These are phyloP conservation scores for Candida montana DNA, from an alignment of 805 yeast species.

Conservation along the genomic window DNA sequence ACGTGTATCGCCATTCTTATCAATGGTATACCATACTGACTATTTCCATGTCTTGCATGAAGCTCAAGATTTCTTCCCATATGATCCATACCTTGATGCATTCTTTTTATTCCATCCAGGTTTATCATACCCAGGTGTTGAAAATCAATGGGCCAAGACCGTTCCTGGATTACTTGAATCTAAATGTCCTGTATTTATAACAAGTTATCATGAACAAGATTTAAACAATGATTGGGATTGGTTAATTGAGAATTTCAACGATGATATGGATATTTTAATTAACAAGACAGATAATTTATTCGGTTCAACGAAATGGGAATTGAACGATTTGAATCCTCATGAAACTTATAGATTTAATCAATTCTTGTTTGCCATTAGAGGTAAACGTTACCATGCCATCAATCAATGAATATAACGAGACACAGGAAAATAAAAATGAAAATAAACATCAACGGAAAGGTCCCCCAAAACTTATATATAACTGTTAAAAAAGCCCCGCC, in stretches of 20 bases:
- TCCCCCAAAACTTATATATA: slow-evolving; percentile 43
- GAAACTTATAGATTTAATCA: slow-evolving; percentile 92
- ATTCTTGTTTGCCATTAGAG: slow-evolving; percentile 86
- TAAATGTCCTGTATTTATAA: slow-evolving; percentile 86
- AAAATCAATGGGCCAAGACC: slow-evolving; percentile 78
- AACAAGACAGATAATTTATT: slow-evolving; percentile 68
- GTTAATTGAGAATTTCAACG: slow-evolving; percentile 57
- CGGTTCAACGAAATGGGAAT: slow-evolving; percentile 89
- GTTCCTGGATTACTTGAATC: slow-evolving; percentile 85
- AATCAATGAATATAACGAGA: slow-evolving; percentile 29
- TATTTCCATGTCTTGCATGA: slow-evolving; percentile 89
- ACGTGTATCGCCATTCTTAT: slow-evolving; percentile 67
- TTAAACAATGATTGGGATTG: slow-evolving; percentile 64
- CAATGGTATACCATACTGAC: slow-evolving; percentile 79
- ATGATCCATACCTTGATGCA: slow-evolving; percentile 91
- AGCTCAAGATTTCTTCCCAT: slow-evolving; percentile 93
- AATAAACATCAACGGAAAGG: too few relatives aligned
- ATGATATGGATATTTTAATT: slow-evolving; percentile 78
- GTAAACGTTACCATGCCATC: slow-evolving; percentile 92
- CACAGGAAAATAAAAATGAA: too few relatives aligned
- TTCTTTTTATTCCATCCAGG: slow-evolving; percentile 97
- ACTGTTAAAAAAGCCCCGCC: background rate
- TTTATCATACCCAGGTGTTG: slow-evolving; percentile 72
- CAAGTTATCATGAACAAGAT: slow-evolving; percentile 83
- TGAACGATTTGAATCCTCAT: slow-evolving; percentile 87